phyloP scores from a whole-genome alignment of 768 basidiomycete genomes.

The Leucocoprinus leucothites region DNA sequence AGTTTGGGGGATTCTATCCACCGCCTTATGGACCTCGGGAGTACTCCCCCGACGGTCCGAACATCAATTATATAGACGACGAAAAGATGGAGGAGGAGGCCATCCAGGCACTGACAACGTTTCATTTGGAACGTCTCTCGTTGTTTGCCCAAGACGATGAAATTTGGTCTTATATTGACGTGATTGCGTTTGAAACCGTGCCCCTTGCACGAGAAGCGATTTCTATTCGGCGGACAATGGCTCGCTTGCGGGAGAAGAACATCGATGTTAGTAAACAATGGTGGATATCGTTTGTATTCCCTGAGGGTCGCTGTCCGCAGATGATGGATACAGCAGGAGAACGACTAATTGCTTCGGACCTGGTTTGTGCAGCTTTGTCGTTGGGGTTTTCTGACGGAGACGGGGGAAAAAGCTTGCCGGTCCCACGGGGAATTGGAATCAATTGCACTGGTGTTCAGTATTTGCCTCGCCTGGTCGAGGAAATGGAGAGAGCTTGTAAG shows the following conservation, averaged over 20 bases:
- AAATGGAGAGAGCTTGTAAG: conserved; percentile 27
- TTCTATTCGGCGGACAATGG: conserved; percentile 64
- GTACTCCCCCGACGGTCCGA: conserved; percentile 29
- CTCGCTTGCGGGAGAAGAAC: conserved; percentile 25
- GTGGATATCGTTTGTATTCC: conserved; percentile 74
- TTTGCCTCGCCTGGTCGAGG: conserved; percentile 35
- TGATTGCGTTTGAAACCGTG: conserved; percentile 76
- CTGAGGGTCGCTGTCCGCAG: conserved; percentile 46
- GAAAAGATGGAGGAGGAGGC: conserved; percentile 32
- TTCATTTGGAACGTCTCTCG: conserved; percentile 61
- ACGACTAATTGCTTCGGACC: conserved; percentile 31
- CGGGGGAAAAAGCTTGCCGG: conserved; percentile 4
- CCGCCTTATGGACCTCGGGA: conserved; percentile 67
- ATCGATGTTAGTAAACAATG: conserved; percentile 42
- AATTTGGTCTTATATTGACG: conserved; percentile 56
- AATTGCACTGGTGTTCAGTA: conserved; percentile 63
- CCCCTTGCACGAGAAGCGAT: conserved; percentile 62
- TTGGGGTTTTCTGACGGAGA: conserved; percentile 12
- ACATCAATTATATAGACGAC: conserved; percentile 41
- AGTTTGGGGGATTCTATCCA: conserved; percentile 75
- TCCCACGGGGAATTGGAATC: conserved; percentile 62
- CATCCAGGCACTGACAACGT: conserved; percentile 50
- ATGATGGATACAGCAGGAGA: conserved; percentile 18
- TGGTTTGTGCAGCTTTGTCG: conserved; percentile 40
- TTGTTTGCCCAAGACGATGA: conserved; percentile 46